A percentile compares a stretch with the other conserved stretches of the same genome.
Conservation (phyloP, 148 eudicot genomes). For the Tetragonia tetragonoides region DNA sequence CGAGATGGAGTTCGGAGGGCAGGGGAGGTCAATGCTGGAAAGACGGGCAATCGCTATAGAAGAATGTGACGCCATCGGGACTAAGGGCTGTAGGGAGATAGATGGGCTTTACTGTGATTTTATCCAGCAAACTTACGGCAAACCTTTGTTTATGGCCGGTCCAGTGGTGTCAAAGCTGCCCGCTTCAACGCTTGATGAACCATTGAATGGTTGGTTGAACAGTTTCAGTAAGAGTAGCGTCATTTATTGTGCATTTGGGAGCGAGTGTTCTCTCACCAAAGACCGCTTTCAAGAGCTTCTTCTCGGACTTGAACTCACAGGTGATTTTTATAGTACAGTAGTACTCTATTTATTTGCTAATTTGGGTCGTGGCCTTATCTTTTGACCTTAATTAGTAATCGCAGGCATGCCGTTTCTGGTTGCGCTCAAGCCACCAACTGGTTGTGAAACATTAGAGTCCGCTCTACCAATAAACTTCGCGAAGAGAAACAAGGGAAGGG, state of each 20-base stretch:
- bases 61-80: conserved; percentile 13
- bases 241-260: conserved; percentile 53
- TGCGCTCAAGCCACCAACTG: conserved; percentile 33
- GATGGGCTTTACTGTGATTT: conserved; percentile 16
- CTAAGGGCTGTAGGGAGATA: conserved; percentile 20
- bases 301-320: conserved; percentile 49
- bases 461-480: conserved; percentile 35
- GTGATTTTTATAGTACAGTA: not conserved
- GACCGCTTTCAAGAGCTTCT: conserved; percentile 42
- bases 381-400: no score
- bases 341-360: no score
- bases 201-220: conserved; percentile 36
- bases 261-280: conserved; percentile 33
- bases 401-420: conserved; percentile 35
- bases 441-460: conserved; percentile 24
- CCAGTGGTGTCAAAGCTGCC: conserved; percentile 35
- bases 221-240: conserved; percentile 29
- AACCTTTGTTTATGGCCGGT: conserved; percentile 28
- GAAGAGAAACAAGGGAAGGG: conserved; percentile 26
- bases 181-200: conserved; percentile 28
- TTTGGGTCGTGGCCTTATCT: no score
- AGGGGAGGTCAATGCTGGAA: not conserved
- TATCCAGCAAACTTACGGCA: not conserved
- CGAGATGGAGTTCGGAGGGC: not conserved
- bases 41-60: not conserved